Evolutionary conservation across 257 asterid species (phyloP), one percentile per base, ranked within the genome.

Genomic region (Fraxinus cuspidata): DNA sequence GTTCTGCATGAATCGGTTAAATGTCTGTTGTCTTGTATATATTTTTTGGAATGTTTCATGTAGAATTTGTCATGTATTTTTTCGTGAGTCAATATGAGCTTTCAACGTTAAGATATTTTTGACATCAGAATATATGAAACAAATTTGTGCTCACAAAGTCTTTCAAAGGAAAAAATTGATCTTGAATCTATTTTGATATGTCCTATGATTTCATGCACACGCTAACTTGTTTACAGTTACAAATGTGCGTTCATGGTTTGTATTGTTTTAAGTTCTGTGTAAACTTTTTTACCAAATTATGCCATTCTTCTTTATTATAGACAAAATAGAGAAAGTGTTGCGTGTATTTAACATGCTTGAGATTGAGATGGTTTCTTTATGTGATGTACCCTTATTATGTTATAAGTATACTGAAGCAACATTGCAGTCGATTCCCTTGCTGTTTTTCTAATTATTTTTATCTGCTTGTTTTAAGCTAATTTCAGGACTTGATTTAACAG

Each of bases 401-500:
- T 10, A 10, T 12, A 0, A 3, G 4, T 60, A 60, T 23, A 19
- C 65, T 18, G 65, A 56, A n/a, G 25, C 18, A n/a, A 19, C 65
- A 7, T n/a, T 56, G 65, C 28, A 19, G 27, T n/a, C 27, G 65
- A 56, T 56, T 56, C 27, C 65, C 25, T 2, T 6, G 7, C 27
- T n/a, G 27, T 18, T 5, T 47, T 47, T 47, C n/a, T 47, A 40
- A 40, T 4, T 23, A 7, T 32, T 23, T 23, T 29, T 42, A 13
- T 63, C 35, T 80, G 64, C 67, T 70, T 19, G 12, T 72, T 58
- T 44, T 34, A 71, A 47, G 78, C 88, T 84, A 72, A 83, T 76
- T 32, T 83, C 78, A 42, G 35, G 68, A 34, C n/a, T 85, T 58
- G 2, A 58, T 76, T 65, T 74, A 70, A 79, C 96, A 95, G 99